Base-by-base conservation (phyloP, 2,329 filamentous ascomycete genomes). In the Aspergillus floridensis region DNA sequence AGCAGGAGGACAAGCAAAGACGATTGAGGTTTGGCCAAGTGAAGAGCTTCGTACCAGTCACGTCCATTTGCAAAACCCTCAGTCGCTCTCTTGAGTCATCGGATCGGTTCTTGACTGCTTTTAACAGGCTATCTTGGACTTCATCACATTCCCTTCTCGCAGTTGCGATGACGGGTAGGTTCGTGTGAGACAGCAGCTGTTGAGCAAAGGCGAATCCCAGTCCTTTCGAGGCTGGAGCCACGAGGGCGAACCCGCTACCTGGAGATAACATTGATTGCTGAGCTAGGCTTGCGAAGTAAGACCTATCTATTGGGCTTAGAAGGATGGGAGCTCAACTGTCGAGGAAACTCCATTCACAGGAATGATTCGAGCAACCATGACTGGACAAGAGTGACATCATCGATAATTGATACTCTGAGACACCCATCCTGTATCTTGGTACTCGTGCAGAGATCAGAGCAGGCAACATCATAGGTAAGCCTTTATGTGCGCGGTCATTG, bases 171-270 rank as follows among this genome's bases (percentile, higher is more conserved):
- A 89, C 76, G 0, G 86, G 86, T 14, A 84, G 76, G 11, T 67
- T 62, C 7, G 86, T 87, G 10, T 81, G 84, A 57, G 79, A 74
- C 7, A 89, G 76, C 6, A 89, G 74, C 58, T 82, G 81, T 53
- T 84, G 80, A 2, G 85, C 82, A 29, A 89, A 75, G 47, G 85
- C 82, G 62, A 86, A 82, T 16, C 86, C 87, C 65, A 89, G 84
- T 63, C 87, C 86, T 63, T 85, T 78, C 7, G 85, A 88, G 31
- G 86, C 82, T 2, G 87, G 87, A 12, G 81, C 82, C 10, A 78
- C 71, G 32, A 81, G 65, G 47, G 73, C 71, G 61, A 72, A 70
- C 2, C 70, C 70, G 26, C 26, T 41, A 22, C 31, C 44, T 14
- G 52, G 12, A n/a, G 50, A 29, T 24, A 41, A 14, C 60, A 62